Evolutionary conservation across 352 stramenopile genomes (phyloP).

Genomic region (Globisporangium apiculatum): DNA sequence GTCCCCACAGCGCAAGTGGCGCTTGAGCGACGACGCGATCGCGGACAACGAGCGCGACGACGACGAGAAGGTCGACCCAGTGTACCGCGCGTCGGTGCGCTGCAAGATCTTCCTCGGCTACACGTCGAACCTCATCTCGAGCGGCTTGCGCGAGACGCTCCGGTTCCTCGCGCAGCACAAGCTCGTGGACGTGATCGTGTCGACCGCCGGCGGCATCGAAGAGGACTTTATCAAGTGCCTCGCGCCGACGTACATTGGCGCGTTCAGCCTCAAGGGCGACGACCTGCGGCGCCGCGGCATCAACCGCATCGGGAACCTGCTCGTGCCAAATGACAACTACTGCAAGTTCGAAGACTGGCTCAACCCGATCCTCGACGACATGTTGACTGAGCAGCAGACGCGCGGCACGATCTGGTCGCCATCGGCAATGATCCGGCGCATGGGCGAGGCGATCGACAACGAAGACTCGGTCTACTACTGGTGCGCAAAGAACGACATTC

Average conservation of each 20-base stretch:
- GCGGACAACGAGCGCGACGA: constrained; percentile 89
- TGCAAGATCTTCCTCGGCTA: constrained; percentile 99
- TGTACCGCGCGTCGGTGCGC: constrained; percentile 81
- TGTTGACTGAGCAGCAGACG: constrained; percentile 97
- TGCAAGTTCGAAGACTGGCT: constrained; percentile 98
- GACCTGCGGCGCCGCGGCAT: constrained; percentile 94
- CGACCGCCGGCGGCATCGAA: constrained; percentile 87
- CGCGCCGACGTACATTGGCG: constrained; percentile 96
- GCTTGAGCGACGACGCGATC: constrained; percentile 92
- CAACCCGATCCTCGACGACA: constrained; percentile 94
- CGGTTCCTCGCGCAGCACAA: constrained; percentile 97
- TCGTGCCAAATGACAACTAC: constrained; percentile 99
- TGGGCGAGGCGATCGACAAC: constrained; percentile 98
- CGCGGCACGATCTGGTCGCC: constrained; percentile 92
- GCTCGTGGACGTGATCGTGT: constrained; percentile 98
- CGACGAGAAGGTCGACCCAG: constrained; percentile 72
- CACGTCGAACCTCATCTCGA: constrained; percentile 99
- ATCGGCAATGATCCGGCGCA: constrained; percentile 94
- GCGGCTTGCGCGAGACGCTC: constrained; percentile 96
- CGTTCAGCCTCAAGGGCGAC: constrained; percentile 94
- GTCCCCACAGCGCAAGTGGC: constrained; percentile 84
- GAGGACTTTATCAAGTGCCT: constrained; percentile 99
- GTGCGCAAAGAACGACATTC: constrained; percentile 99
- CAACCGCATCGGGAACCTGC: constrained; percentile 99
- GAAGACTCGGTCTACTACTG: constrained; percentile 99